Evolutionary conservation across 176 grass and related monocot species (phyloP).

Genomic region (Puccinellia tenuiflora): DNA sequence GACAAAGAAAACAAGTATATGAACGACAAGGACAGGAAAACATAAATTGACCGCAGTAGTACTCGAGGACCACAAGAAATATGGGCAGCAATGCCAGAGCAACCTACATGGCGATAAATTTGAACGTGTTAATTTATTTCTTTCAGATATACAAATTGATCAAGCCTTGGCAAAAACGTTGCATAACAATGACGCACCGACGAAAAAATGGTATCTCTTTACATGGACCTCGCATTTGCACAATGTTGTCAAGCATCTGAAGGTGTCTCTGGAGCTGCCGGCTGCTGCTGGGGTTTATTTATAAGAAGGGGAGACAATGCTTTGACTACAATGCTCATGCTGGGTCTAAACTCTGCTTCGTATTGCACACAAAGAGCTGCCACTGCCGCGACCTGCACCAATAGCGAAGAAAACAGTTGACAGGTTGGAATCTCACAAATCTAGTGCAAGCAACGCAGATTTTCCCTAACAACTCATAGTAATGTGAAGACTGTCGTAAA

Average conservation of each 20-base stretch:
- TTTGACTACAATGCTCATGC: slow-evolving; percentile 86
- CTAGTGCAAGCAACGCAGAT: background rate
- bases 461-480: background rate
- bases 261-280: slow-evolving; percentile 21
- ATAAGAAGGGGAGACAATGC: slow-evolving; percentile 65
- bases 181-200: background rate
- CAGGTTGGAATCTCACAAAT: slow-evolving; percentile 4
- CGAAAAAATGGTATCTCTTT: slow-evolving; percentile 19
- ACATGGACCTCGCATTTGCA: slow-evolving; percentile 12
- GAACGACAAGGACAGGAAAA: background rate
- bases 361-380: slow-evolving; percentile 76
- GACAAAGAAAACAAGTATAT: background rate
- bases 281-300: slow-evolving; percentile 33
- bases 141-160: background rate
- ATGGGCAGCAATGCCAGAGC: background rate
- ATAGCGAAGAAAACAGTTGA: background rate
- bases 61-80: background rate
- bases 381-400: slow-evolving; percentile 65
- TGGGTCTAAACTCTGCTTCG: slow-evolving; percentile 77
- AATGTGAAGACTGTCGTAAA: background rate
- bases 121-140: background rate
- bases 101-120: slow-evolving; percentile 4
- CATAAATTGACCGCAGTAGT: background rate
- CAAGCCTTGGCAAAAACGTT: background rate
- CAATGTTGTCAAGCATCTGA: slow-evolving; percentile 35